A percentile compares a stretch with the other conserved stretches of the same genome.
Conservation (phyloP, 2,329 filamentous ascomycete genomes). For the Pseudogymnoascus sp. region DNA sequence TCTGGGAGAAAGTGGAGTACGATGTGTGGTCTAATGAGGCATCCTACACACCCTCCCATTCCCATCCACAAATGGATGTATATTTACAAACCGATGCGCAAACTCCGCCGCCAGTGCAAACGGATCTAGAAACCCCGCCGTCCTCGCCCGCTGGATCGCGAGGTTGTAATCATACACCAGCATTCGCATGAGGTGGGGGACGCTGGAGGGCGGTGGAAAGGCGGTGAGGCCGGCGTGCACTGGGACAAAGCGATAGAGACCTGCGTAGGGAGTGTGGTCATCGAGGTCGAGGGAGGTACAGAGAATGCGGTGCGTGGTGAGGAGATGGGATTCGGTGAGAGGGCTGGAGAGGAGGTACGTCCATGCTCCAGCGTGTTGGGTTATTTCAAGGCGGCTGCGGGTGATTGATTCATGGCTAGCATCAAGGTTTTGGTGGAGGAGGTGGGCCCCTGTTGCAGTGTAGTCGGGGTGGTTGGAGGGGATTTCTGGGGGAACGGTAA, state of each 20-base stretch:
- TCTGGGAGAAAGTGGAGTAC: constrained; percentile 29
- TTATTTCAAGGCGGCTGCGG: constrained; percentile 1
- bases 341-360: constrained; percentile 17
- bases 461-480: neutral
- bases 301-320: constrained; percentile 23
- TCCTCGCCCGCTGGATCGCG: constrained; percentile 13
- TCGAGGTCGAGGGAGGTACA: constrained; percentile 14
- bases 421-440: neutral
- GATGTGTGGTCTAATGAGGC: constrained; percentile 27
- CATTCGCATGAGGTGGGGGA: constrained; percentile 23
- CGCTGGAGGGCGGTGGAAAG: constrained; percentile 19
- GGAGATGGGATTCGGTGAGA: constrained; percentile 20
- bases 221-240: neutral
- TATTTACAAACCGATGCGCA: constrained; percentile 30
- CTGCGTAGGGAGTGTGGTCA: constrained; percentile 8
- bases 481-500: neutral
- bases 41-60: constrained; percentile 34
- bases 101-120: constrained; percentile 25
- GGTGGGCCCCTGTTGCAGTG: neutral
- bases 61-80: constrained; percentile 35
- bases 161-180: constrained; percentile 20
- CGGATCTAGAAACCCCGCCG: constrained; percentile 17
- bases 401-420: neutral
- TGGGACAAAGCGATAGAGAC: constrained; percentile 8
- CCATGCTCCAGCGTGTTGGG: constrained; percentile 14